Base-by-base conservation (phyloP, 345 rosid species). In the Eucalyptus sp. region DNA sequence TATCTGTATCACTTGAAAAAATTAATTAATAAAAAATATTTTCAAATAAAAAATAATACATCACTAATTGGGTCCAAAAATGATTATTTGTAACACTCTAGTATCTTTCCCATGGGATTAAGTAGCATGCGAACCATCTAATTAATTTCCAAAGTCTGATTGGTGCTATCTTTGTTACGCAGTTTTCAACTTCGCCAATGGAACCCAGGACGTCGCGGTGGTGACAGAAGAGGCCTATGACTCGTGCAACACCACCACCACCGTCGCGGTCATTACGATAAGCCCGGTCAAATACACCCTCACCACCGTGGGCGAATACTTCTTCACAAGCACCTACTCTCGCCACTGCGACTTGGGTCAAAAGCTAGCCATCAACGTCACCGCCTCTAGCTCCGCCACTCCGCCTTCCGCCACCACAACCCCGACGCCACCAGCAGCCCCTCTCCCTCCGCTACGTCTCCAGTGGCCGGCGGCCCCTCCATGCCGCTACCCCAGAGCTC, bases 181-280 rank as follows among this genome's bases (percentile, higher is more conserved):
- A 95, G 96, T 94, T 58, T 95, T 95, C 90, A 94, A 93, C 44
- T 95, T 94, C 88, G 51, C 64, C n/a, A 87, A 89, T 80, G 94
- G 89, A 76, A 89, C 92, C 20, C 97, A 95, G 87, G 93, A 94
- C 50, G 95, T 95, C 64, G 95, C 94, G 7, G 88, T 89, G 60
- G 95, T 95, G 90, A 91, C 91, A 7, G 27, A 91, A 91, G 91
- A 56, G 49, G 93, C 92, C 50, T 94, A 88, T 66, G 92, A 91
- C 5, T 83, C 89, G 14, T 94, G 97, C 91, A 89, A 87, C 88
- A 92, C 91, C 51, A 90, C 85, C 76, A 88, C 89, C 50, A 90
- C 94, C 20, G 43, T 89, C 58, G 48, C 91, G n/a, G 64, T 43
- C 54, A 50, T 56, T 29, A 66, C 64, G 44, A 90, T 37, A 11